Conservation (phyloP, 2,329 filamentous ascomycete species). For the Penicillium brevicompactum region DNA sequence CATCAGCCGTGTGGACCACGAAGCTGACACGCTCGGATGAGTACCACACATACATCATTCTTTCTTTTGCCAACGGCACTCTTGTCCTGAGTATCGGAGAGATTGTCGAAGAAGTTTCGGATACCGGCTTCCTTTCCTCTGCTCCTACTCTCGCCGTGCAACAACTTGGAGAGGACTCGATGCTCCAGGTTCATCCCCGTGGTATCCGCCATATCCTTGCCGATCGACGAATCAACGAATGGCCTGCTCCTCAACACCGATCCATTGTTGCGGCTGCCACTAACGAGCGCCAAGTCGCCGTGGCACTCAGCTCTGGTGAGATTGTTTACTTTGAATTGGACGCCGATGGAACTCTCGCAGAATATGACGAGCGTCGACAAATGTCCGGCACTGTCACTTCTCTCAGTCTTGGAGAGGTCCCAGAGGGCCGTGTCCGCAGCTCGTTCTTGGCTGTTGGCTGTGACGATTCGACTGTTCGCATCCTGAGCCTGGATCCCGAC, state of each 20-base stretch:
- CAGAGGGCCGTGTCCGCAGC: slow-evolving; percentile 83
- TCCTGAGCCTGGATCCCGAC: slow-evolving; percentile 86
- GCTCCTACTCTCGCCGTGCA: slow-evolving; percentile 91
- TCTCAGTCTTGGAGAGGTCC: slow-evolving; percentile 89
- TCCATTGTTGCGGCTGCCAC: slow-evolving; percentile 94
- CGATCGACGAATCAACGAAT: slow-evolving; percentile 80
- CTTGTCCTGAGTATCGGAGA: slow-evolving; percentile 94
- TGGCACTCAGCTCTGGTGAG: slow-evolving; percentile 92
- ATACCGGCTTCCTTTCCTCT: slow-evolving; percentile 87
- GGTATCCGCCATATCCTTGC: slow-evolving; percentile 88
- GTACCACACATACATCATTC: slow-evolving; percentile 92
- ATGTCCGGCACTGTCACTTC: slow-evolving; percentile 96
- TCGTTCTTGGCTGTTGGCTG: slow-evolving; percentile 95
- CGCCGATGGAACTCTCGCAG: slow-evolving; percentile 81
- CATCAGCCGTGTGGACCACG: slow-evolving; percentile 91
- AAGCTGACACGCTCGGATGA: slow-evolving; percentile 80
- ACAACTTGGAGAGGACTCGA: slow-evolving; percentile 86
- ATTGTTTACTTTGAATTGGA: slow-evolving; percentile 99
- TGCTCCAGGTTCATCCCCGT: slow-evolving; percentile 95
- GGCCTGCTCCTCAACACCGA: slow-evolving; percentile 88
- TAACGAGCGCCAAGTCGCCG: slow-evolving; percentile 89
- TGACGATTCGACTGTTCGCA: slow-evolving; percentile 92
- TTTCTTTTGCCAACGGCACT: slow-evolving; percentile 88
- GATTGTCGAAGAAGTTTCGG: slow-evolving; percentile 91
- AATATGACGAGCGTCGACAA: slow-evolving; percentile 92